Evolutionary conservation across 2,329 filamentous ascomycete species (phyloP).

Genomic region (Cladosporium colombiae): DNA sequence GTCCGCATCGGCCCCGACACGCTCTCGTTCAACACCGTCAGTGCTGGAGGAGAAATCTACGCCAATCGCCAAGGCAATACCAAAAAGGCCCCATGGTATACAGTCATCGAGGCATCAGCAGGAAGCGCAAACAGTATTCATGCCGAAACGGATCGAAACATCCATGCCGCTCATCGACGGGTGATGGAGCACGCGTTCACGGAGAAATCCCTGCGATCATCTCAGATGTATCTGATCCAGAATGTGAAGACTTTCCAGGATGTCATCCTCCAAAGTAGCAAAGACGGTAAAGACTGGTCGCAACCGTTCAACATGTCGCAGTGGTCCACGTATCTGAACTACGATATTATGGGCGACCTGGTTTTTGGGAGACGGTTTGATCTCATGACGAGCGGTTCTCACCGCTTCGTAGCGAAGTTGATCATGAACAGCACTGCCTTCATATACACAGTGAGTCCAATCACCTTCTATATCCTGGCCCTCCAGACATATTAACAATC

Average conservation of each 20-base stretch:
- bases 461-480: background rate
- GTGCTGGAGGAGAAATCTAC: conserved; percentile 45
- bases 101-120: conserved; percentile 45
- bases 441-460: background rate
- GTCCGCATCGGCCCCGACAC: background rate
- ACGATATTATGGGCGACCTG: conserved; percentile 55
- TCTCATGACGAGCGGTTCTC: conserved; percentile 4
- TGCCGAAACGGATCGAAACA: conserved; percentile 46
- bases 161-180: conserved; percentile 49
- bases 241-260: conserved; percentile 19
- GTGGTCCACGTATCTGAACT: conserved; percentile 45
- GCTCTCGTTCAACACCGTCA: background rate
- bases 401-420: conserved; percentile 3
- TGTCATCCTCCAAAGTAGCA: conserved; percentile 6
- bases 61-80: conserved; percentile 48
- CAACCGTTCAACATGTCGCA: conserved; percentile 27
- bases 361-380: conserved; percentile 38
- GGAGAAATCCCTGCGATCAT: conserved; percentile 43
- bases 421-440: conserved; percentile 10
- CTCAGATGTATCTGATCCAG: conserved; percentile 30
- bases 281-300: conserved; percentile 26
- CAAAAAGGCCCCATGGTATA: conserved; percentile 52
- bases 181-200: conserved; percentile 51
- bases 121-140: conserved; percentile 47
- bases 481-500: background rate